Conservation (phyloP, 495 filamentous ascomycete species). For the Penicillium riverlandense region DNA sequence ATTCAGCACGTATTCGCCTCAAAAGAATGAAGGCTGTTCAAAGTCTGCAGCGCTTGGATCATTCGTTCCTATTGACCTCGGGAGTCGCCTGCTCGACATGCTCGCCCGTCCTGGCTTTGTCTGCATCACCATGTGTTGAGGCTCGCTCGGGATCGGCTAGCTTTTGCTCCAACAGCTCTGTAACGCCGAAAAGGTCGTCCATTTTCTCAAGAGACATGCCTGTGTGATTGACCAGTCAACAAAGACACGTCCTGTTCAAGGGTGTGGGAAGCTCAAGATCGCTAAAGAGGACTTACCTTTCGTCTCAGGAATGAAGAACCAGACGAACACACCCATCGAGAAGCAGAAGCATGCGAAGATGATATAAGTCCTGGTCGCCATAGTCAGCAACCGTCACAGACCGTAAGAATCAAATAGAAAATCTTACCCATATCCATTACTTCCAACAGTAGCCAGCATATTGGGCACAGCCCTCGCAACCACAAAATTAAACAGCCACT, state of each 20-base stretch:
- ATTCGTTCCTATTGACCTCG: neutral
- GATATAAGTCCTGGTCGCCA: slow-evolving; percentile 22
- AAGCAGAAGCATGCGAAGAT: slow-evolving; percentile 53
- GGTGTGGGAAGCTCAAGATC: too few species aligned
- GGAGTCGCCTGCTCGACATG: slow-evolving; percentile 5
- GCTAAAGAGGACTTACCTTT: slow-evolving; percentile 41
- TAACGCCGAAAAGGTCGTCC: slow-evolving; percentile 48
- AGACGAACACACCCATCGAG: slow-evolving; percentile 59
- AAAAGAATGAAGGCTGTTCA: neutral
- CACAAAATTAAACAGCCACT: slow-evolving; percentile 42
- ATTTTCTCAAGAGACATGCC: slow-evolving; percentile 41
- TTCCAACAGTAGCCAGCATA: slow-evolving; percentile 49
- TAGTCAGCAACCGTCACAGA: slow-evolving; percentile 28
- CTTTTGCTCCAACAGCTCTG: slow-evolving; percentile 14
- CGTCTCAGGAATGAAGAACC: slow-evolving; percentile 68
- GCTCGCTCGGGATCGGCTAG: slow-evolving; percentile 12
- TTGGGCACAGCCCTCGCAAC: slow-evolving; percentile 32
- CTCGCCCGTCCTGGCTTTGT: slow-evolving; percentile 3
- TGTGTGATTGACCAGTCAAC: slow-evolving; percentile 1
- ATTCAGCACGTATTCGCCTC: too few species aligned
- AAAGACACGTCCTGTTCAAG: neutral
- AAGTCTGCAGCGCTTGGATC: neutral
- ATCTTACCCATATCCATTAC: slow-evolving; percentile 50
- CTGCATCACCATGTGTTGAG: neutral
- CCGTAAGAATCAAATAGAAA: slow-evolving; percentile 10